A percentile compares a stretch with the other conserved stretches of the same genome.
Evolutionary conservation across 2,329 filamentous ascomycete genomes (phyloP).

Genomic region (Botrytis tulipae): DNA sequence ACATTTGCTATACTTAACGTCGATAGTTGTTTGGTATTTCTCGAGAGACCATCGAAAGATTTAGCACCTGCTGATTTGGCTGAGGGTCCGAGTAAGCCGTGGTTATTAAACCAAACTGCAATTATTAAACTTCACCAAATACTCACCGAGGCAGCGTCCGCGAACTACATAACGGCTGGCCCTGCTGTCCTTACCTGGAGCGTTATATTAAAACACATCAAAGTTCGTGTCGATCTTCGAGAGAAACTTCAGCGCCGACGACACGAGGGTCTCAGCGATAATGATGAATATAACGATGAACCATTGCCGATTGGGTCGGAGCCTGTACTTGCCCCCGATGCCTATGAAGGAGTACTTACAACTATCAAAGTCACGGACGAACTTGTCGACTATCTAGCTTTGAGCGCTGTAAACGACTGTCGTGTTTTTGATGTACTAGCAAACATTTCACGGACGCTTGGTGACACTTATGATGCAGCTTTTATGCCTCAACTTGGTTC

Average conservation of each 20-base stretch:
- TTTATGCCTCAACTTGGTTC: constrained; percentile 43
- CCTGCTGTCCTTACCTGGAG: constrained; percentile 82
- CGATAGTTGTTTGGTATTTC: constrained; percentile 29
- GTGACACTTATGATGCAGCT: constrained; percentile 38
- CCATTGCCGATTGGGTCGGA: constrained; percentile 44
- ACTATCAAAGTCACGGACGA: constrained; percentile 42
- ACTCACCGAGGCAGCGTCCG: constrained; percentile 57
- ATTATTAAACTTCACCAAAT: constrained; percentile 72
- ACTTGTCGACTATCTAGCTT: constrained; percentile 47
- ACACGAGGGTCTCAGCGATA: constrained; percentile 12
- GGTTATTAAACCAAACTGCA: constrained; percentile 66
- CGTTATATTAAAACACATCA: constrained; percentile 67
- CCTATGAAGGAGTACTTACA: constrained; percentile 48
- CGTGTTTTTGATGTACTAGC: constrained; percentile 50
- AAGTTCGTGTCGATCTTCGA: constrained; percentile 16
- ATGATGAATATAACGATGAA: constrained; percentile 48
- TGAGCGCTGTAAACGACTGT: constrained; percentile 46
- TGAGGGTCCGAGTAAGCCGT: constrained; percentile 49
- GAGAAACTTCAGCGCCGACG: constrained; percentile 16
- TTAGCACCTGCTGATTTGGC: constrained; percentile 26
- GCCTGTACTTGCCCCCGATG: constrained; percentile 42
- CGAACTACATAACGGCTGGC: constrained; percentile 60
- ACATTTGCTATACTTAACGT: constrained; percentile 69
- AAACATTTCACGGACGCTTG: constrained; percentile 45
- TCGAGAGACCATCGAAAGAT: constrained; percentile 40